These are phyloP conservation scores for Clohesyomyces aquaticus DNA, from an alignment of 495 filamentous ascomycete genomes.

Conservation along the genomic window DNA sequence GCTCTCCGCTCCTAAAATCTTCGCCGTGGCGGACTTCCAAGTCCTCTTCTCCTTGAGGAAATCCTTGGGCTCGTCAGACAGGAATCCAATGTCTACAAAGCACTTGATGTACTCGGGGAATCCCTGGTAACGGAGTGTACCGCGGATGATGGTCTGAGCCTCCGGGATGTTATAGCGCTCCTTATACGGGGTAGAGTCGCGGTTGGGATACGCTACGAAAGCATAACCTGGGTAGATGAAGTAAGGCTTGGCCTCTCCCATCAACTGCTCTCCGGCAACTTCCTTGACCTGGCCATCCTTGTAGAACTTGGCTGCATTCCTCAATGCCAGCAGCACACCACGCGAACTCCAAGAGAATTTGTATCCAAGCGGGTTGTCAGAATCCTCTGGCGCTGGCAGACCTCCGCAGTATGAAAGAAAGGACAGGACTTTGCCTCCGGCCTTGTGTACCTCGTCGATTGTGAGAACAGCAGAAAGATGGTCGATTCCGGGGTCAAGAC, in stretches of 20 bases:
- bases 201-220: slow-evolving; percentile 92
- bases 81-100: slow-evolving; percentile 85
- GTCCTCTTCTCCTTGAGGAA: slow-evolving; percentile 60
- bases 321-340: slow-evolving; percentile 82
- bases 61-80: slow-evolving; percentile 65
- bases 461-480: slow-evolving; percentile 89
- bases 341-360: slow-evolving; percentile 80
- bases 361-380: slow-evolving; percentile 91
- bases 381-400: slow-evolving; percentile 78
- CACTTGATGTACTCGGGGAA: slow-evolving; percentile 86
- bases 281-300: slow-evolving; percentile 74
- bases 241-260: slow-evolving; percentile 89
- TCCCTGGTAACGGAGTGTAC: slow-evolving; percentile 81
- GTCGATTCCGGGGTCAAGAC: slow-evolving; percentile 68
- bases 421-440: slow-evolving; percentile 80
- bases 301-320: slow-evolving; percentile 85
- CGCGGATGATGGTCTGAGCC: slow-evolving; percentile 70
- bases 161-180: slow-evolving; percentile 93
- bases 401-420: slow-evolving; percentile 93
- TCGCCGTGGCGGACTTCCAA: slow-evolving; percentile 82
- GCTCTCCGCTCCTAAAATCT: slow-evolving; percentile 70
- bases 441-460: slow-evolving; percentile 79
- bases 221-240: slow-evolving; percentile 84
- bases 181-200: slow-evolving; percentile 82
- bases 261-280: slow-evolving; percentile 60